Base-by-base conservation (phyloP, 805 yeast species). In the Pichia paraexigua region DNA sequence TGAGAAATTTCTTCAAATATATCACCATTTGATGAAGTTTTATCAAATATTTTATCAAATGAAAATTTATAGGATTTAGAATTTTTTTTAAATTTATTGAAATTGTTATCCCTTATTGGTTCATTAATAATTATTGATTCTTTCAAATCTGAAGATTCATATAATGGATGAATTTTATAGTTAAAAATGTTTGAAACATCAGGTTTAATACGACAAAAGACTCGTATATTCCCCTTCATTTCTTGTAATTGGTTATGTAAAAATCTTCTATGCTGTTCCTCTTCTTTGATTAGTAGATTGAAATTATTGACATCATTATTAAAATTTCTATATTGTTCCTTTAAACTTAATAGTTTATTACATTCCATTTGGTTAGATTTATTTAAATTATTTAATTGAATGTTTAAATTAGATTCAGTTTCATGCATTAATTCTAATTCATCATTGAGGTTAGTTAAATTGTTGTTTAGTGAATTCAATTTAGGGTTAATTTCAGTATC, bases 141-240 rank as follows among this genome's bases (percentile, higher is more conserved):
- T 46, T 62, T 63, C 1, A 63, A 58, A 41, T 58, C 60, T 10
- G 28, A 28, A 5, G 54, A 57, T 40, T 59, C 60, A n/a, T 53
- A 12, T 15, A 62, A 30, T 4, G 57, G 43, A 8, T 46, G 37
- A 5, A 53, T 50, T 17, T 52, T 41, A 45, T 52, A 41, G 7
- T 53, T 45, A 46, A 62, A 56, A 5, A 52, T 48, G 54, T 13
- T 47, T 5, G 41, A 41, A 7, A 8, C 24, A 15, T 72, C 69
- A 0, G 97, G 97, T 50, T 95, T 74, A 6, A 92, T 74, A 40
- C 99, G 74, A 63, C 97, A 92, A 60, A 84, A 88, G 0, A 92
- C 97, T 45, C 98, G 70, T 35, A 94, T 90, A 60, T 89, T 94
- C 1, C 99, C 98, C 65, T 90, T 87, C 40, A 92, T 65, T 53